Evolutionary conservation across 148 eudicot species (phyloP).

Genomic region (Nepenthes mirabilis): DNA sequence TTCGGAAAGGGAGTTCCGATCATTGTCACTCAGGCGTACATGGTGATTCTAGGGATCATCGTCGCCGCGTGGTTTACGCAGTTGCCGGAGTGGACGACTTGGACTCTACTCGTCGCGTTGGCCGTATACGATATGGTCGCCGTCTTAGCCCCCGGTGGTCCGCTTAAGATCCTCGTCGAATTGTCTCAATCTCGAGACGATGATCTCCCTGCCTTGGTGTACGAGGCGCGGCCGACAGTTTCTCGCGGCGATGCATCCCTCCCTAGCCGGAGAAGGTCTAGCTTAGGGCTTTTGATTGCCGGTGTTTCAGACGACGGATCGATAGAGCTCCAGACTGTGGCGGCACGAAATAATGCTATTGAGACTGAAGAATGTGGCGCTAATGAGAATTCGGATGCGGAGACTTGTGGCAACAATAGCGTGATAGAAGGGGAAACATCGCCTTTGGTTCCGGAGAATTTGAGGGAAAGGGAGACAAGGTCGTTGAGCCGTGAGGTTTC

Average conservation of each 20-base stretch:
- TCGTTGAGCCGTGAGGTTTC: slow-evolving; percentile 1
- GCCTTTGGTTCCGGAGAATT: slow-evolving; percentile 36
- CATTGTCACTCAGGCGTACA: slow-evolving; percentile 49
- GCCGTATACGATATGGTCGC: slow-evolving; percentile 83
- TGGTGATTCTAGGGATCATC: slow-evolving; percentile 67
- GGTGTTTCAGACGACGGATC: slow-evolving; percentile 42
- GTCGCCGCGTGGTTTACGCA: slow-evolving; percentile 85
- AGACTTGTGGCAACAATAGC: background rate
- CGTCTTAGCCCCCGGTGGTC: slow-evolving; percentile 91
- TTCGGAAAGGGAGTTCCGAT: slow-evolving; percentile 70
- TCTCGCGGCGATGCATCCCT: slow-evolving; percentile 13
- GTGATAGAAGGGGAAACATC: slow-evolving; percentile 17
- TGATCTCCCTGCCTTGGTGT: slow-evolving; percentile 77
- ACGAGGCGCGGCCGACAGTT: slow-evolving; percentile 67
- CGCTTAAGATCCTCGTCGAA: slow-evolving; percentile 74
- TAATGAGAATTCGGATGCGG: slow-evolving; percentile 10
- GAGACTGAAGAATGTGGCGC: background rate
- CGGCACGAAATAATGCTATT: slow-evolving; percentile 1
- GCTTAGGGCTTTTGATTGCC: slow-evolving; percentile 45
- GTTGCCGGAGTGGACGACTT: slow-evolving; percentile 97
- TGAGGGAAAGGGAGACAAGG: slow-evolving; percentile 15
- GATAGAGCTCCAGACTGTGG: slow-evolving; percentile 33
- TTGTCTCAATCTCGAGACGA: slow-evolving; percentile 74
- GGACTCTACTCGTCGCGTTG: slow-evolving; percentile 67
- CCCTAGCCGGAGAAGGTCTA: slow-evolving; percentile 7